Conservation (phyloP, 306 rosid genomes). For the Malus fusca region DNA sequence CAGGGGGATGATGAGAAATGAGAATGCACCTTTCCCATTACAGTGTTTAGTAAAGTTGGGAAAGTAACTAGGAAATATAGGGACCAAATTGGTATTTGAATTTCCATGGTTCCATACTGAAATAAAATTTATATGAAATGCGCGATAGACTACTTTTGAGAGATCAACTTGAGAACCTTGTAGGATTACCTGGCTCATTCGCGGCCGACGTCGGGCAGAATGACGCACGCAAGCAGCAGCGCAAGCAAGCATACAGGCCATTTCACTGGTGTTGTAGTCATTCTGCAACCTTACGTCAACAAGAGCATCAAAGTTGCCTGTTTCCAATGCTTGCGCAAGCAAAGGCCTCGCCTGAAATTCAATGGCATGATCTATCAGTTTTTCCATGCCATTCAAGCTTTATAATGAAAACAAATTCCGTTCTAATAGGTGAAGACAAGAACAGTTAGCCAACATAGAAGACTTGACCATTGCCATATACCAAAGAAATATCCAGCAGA, state of each 20-base stretch:
- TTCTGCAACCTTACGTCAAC: conserved; percentile 42
- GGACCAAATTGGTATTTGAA: neutral
- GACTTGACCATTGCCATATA: neutral
- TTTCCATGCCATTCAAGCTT: neutral
- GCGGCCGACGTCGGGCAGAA: conserved; percentile 50
- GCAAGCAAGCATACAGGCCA: conserved; percentile 45
- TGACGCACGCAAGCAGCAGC: conserved; percentile 52
- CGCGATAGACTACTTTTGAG: neutral
- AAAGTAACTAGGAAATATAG: neutral
- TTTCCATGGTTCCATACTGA: neutral
- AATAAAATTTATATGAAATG: neutral
- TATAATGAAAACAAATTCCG: neutral
- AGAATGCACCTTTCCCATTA: neutral
- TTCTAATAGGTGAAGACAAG: neutral
- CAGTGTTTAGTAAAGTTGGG: neutral
- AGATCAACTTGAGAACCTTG: neutral
- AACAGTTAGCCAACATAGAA: neutral
- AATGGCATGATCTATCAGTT: neutral
- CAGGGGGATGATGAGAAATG: too few species aligned
- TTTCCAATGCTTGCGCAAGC: conserved; percentile 43
- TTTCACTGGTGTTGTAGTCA: conserved; percentile 37
- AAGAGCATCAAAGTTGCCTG: conserved; percentile 35
- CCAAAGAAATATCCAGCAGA: neutral
- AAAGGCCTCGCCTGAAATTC: conserved; percentile 67
- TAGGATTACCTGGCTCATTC: conserved; percentile 52